Evolutionary conservation across 495 filamentous ascomycete genomes (phyloP).

Genomic region (Hypoxylon trugodes): DNA sequence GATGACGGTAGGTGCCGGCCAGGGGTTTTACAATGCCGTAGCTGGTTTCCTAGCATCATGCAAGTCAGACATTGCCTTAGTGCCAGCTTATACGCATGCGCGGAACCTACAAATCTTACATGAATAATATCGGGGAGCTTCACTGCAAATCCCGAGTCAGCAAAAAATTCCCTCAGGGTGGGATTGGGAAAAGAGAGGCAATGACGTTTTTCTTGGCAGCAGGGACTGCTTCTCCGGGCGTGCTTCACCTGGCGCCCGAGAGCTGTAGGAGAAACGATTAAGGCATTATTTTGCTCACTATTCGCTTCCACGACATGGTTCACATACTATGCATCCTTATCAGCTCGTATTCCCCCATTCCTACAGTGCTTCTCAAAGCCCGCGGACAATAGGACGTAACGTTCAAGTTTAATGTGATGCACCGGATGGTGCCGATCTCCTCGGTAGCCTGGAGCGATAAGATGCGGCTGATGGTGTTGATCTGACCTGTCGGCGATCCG

Average conservation of each 20-base stretch:
- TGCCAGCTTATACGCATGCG: neutral
- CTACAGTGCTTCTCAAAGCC: constrained; percentile 43
- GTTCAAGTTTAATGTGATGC: constrained; percentile 52
- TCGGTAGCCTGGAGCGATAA: constrained; percentile 61
- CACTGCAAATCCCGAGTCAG: constrained; percentile 37
- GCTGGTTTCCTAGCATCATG: constrained; percentile 48
- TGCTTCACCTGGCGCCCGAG: neutral
- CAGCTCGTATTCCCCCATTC: neutral
- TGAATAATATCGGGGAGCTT: constrained; percentile 55
- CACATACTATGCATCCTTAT: constrained; percentile 50
- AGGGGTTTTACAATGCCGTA: constrained; percentile 53
- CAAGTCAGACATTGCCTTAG: constrained; percentile 22
- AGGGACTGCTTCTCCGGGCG: neutral
- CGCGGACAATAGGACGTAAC: neutral
- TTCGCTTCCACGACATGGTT: constrained; percentile 57
- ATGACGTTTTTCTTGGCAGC: neutral
- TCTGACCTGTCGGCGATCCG: constrained; percentile 57
- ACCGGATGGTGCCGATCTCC: constrained; percentile 56
- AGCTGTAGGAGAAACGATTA: neutral
- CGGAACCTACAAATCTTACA: constrained; percentile 35
- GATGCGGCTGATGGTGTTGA: constrained; percentile 60
- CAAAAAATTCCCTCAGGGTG: neutral
- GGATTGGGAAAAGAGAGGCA: neutral
- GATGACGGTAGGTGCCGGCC: constrained; percentile 56
- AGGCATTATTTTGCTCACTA: neutral